Base-by-base conservation (phyloP, 2,329 filamentous ascomycete species). In the Fusarium siculi region DNA sequence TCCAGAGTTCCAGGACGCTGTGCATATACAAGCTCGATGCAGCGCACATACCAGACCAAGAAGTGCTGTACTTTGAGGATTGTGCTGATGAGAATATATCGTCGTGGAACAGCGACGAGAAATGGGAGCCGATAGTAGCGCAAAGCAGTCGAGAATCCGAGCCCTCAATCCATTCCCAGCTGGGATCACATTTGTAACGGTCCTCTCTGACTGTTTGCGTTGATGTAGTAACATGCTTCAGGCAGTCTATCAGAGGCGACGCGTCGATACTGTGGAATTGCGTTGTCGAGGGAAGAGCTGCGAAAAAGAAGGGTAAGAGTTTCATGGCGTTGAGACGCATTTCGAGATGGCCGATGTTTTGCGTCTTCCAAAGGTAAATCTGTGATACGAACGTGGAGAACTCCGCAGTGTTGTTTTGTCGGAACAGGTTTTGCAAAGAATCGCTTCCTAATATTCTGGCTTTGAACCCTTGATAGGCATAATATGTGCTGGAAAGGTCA, bases 141-240 rank as follows among this genome's bases (percentile, higher is more conserved):
- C 70, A 65, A 0, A 74, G 56, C 2, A 77, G 30, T 2, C 59
- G 63, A 4, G 75, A 77, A 14, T 75, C 75, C 1, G 75, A 74
- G 10, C 75, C 75, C 14, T 77, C 75, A 1, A 64, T 60, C 75
- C 75, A 77, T 12, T 75, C 70, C 63, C 67, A 66, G 8, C 69
- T 53, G 15, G 75, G 75, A 34, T 77, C 75, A n/a, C 54, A 52
- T 6, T 66, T 49, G 7, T 47, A 46, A 6, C 43, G 28, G 2
- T 72, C 65, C 1, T 50, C 32, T 1, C n/a, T 55, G 1, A 36
- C 50, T 9, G 63, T 60, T 1, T 73, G 42, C 2, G 42, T 66
- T 6, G 72, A 67, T 0, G 16, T 52, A 0, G 74, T 77, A 1
- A 77, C 30, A 21, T 53, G 59, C 15, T 66, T 69, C 4, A 77